These are phyloP conservation scores for Lactarius sanguifluus DNA, from an alignment of 768 basidiomycete genomes.

Conservation along the genomic window DNA sequence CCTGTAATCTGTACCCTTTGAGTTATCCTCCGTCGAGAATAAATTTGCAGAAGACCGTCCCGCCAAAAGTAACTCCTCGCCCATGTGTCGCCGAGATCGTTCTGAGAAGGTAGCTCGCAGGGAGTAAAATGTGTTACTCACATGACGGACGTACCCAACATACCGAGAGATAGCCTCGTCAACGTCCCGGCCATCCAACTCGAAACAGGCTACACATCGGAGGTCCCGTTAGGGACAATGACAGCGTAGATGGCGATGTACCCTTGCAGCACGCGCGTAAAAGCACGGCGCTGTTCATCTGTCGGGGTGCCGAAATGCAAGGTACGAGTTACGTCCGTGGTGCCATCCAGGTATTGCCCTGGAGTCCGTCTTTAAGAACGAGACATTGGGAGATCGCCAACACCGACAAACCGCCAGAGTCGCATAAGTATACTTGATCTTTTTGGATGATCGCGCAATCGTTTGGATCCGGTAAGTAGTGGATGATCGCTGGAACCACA, in stretches of 20 bases:
- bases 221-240: constrained; percentile 79
- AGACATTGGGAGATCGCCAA: not conserved
- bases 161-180: not conserved
- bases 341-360: constrained; percentile 90
- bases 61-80: constrained; percentile 80
- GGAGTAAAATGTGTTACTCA: constrained; percentile 34
- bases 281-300: constrained; percentile 78
- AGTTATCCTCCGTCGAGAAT: constrained; percentile 1
- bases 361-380: not conserved
- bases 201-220: constrained; percentile 47
- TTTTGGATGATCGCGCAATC: constrained; percentile 73
- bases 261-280: constrained; percentile 89
- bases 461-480: constrained; percentile 78
- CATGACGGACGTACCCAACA: constrained; percentile 55
- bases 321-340: constrained; percentile 92
- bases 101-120: not conserved
- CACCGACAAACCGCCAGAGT: constrained; percentile 68
- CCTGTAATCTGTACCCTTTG: constrained; percentile 55
- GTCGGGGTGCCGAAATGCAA: constrained; percentile 90
- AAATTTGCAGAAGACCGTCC: constrained; percentile 59
- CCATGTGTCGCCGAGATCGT: constrained; percentile 62
- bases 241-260: constrained; percentile 87
- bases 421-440: constrained; percentile 79
- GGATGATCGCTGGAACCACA: constrained; percentile 71
- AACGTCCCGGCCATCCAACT: not conserved